Evolutionary conservation across 495 filamentous ascomycete genomes (phyloP), one percentile per base, ranked within the genome.

Genomic region (Penicillium crystallinum): DNA sequence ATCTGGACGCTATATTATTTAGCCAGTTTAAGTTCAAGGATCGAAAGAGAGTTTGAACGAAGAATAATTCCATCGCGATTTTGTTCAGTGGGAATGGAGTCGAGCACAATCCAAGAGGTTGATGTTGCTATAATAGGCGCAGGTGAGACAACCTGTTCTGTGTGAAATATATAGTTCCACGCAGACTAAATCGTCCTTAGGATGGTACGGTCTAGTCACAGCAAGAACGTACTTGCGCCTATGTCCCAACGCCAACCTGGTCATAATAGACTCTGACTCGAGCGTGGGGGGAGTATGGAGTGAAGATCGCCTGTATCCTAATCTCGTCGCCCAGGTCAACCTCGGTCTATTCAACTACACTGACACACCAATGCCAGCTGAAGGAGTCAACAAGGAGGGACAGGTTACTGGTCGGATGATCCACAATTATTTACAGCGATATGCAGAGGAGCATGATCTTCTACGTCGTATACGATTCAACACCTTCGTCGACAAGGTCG

Each of bases 271-370:
- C 10, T 58, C 63, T 0, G 63, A 63, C 2, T 41, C 62, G 0
- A 67, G 70, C 0, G 59, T 86, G 9, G 84, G 83, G 5, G 84
- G 84, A n/a, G 72, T 76, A 46, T 87, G 83, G 83, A 70, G 73
- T 15, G 58, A 74, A 22, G 57, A 77, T 8, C 57, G 77, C 1
- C 65, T 85, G 21, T 85, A 84, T 48, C 79, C 81, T 4, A 54
- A 46, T 48, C 58, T 62, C 2, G 52, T 50, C 17, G 58, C 58
- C 4, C 53, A 65, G 52, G 49, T 57, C 1, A 39, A 47, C 5
- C 38, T 46, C 49, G 54, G 54, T 4, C 41, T 56, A 6, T 62
- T 61, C 36, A 42, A 65, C 12, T 65, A 56, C 45, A 56, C 55
- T 6, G 40, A 33, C 34, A 55, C 54, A 2, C 59, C 59, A 12